Conservation (phyloP, 257 asterid species). For the Plantago elongata region DNA sequence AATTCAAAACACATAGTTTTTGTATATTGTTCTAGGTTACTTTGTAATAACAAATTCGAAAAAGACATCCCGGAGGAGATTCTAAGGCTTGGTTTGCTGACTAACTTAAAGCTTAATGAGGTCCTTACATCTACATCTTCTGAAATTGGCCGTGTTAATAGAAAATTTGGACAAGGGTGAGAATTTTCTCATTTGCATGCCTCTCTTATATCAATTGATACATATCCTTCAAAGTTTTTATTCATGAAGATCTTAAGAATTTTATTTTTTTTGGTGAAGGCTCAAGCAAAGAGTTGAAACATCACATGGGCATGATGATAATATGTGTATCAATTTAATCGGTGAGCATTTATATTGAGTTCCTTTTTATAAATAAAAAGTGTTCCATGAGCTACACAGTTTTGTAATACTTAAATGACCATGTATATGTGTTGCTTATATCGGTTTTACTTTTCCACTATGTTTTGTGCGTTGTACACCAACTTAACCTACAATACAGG, state of each 20-base stretch:
- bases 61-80: conserved; percentile 68
- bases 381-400: neutral
- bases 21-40: conserved; percentile 49
- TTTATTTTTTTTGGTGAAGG: neutral
- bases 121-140: conserved; percentile 39
- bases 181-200: conserved; percentile 10
- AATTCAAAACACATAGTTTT: neutral
- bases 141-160: conserved; percentile 48
- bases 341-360: neutral
- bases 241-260: neutral
- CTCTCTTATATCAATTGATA: neutral
- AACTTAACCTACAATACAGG: neutral
- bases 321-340: conserved; percentile 28
- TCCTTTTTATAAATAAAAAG: neutral
- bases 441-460: neutral
- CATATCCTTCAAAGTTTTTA: neutral
- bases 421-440: neutral
- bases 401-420: neutral
- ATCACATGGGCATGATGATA: conserved; percentile 26
- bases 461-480: neutral
- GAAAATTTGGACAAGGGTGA: conserved; percentile 82
- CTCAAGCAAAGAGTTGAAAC: conserved; percentile 26
- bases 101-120: conserved; percentile 52
- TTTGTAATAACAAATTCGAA: conserved; percentile 62
- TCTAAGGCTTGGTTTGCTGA: conserved; percentile 53